Evolutionary conservation across 805 yeast genomes (phyloP), one percentile per base, ranked within the genome.

Genomic region (Soucietia sequanensis): DNA sequence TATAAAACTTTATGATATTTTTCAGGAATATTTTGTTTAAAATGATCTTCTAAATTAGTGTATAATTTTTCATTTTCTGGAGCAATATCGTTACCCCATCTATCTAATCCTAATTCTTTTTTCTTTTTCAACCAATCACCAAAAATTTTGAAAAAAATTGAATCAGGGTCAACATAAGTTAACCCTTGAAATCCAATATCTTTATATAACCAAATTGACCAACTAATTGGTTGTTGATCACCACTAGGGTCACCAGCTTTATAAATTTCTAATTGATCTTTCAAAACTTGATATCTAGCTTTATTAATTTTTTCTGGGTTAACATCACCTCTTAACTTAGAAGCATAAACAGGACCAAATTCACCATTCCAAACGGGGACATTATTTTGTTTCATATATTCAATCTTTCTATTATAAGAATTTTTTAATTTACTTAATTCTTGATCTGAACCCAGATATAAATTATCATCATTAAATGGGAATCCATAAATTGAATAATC

Each of bases 321-420:
- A 1, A 38, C 33, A 44, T 70, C 75, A 14, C 75, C 75, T 35
- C 77, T 56, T 17, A 50, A 56, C 17, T 60, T 51, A 9, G 71
- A 58, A 12, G 73, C 67, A 46, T 70, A 70, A 23, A 73, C 75
- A 6, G 78, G 76, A 22, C 78, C 76, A 48, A 72, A 70, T 50
- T 73, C 75, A 20, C 78, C 78, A 48, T 71, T 70, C 78, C 78
- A 73, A 13, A 72, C 75, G 2, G 78, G 76, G 7, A 71, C 74
- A 10, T 61, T 47, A 39, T 57, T 46, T 23, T 58, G 42, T 25
- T 43, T 45, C 66, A 68, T 68, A 49, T 59, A 68, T 41, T 69
- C 68, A 39, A 72, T 48, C 48, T 73, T 73, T 31, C 75, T 49
- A 26, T 62, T 51, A 45, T 68, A 73, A 43, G 62, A 70, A n/a